Evolutionary conservation across 352 stramenopile species (phyloP), one percentile per base, ranked within the genome.

Genomic region (Phytophthora sojae): DNA sequence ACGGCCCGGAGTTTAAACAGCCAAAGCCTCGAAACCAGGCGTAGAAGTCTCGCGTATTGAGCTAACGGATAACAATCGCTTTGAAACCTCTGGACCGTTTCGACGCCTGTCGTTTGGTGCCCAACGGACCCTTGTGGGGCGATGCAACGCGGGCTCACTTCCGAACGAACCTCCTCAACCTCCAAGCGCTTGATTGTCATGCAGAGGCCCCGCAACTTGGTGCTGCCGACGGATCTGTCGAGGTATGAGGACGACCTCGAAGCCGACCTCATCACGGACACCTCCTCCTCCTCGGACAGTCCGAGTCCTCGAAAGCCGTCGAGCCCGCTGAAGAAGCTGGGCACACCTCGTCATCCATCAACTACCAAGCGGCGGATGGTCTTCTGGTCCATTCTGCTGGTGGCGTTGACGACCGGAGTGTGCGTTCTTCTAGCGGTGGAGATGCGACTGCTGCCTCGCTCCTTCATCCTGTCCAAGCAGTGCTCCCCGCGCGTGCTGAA

Each of bases 1-100:
- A 81, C 30, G 73, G 73, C 7, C 23, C 63, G 9, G 56, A 65
- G 12, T 78, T 68, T 45, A 75, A 72, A 56, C 59, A 49, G 3
- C 73, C 73, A 2, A 61, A 52, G 23, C 35, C 35, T 42, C 55
- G 55, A 32, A 32, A 32, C 29, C 29, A 32, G 29, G 21, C 21
- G 0, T 21, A 21, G 21, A 1, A 21, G 21, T 21, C 21, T 21
- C 21, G 21, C 21, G 21, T 21, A 0, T 21, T 32, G 29, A 32
- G 29, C 29, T 32, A 32, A 30, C 26, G 26, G 26, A 30, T 30
- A 30, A 30, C 26, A 29, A 29, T 29, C 26, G 26, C 26, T 29
- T 29, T 29, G 26, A 32, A 32, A 32, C 29, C 29, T 32, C 29
- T 32, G 29, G 29, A 32, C 29, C 29, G 29, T 32, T 32, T 32